Conservation (phyloP, 2,329 filamentous ascomycete species). For the Nemania serpens region DNA sequence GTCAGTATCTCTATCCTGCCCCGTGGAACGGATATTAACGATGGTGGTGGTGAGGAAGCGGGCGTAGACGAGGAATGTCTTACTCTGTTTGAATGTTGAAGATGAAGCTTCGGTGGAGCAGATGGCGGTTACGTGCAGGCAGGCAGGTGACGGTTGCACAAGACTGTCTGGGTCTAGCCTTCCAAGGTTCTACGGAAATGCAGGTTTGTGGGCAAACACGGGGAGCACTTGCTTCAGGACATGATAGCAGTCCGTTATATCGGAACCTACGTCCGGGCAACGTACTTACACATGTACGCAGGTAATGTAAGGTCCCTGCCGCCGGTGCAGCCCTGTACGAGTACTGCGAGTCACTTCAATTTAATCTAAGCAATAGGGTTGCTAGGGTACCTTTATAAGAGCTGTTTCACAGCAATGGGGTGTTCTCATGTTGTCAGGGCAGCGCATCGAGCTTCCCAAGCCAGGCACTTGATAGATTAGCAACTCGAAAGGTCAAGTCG, state of each 20-base stretch:
- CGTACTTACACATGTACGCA: too few species aligned
- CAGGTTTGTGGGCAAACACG: background rate
- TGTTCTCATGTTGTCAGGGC: background rate
- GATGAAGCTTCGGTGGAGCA: background rate
- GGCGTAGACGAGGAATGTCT: constrained; percentile 3
- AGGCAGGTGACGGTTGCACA: background rate
- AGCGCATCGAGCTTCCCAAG: background rate
- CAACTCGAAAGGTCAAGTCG: background rate
- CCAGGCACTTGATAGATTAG: background rate
- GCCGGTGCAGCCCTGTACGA: too few species aligned
- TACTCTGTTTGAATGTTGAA: constrained; percentile 4
- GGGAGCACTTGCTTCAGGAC: background rate
- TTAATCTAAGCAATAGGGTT: too few species aligned
- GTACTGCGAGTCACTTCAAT: too few species aligned
- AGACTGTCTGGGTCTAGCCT: too few species aligned
- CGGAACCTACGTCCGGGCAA: background rate
- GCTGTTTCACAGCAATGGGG: background rate
- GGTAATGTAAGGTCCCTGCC: too few species aligned
- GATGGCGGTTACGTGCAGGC: background rate
- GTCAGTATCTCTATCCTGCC: constrained; percentile 4
- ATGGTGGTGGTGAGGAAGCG: background rate
- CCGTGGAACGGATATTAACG: constrained; percentile 3
- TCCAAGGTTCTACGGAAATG: too few species aligned
- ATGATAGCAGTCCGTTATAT: background rate
- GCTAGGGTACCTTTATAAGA: too few species aligned